Evolutionary conservation across 371 early-diverging fungal genomes (phyloP).

Genomic region (Syncephalastrum monosporum): DNA sequence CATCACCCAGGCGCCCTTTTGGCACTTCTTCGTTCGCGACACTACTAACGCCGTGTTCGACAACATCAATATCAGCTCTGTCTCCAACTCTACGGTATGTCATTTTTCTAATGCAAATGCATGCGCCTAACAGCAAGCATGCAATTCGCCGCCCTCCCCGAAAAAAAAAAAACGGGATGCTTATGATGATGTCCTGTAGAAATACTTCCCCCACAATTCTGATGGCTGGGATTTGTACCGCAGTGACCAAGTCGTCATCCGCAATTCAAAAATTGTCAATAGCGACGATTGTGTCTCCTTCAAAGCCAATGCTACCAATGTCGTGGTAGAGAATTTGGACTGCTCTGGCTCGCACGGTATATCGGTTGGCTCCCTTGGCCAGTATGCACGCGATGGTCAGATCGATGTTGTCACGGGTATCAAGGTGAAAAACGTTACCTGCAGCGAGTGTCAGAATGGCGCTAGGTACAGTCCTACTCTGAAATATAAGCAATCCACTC

Average conservation of each 20-base stretch:
- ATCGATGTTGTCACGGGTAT: constrained; percentile 21
- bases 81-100: constrained; percentile 16
- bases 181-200: background rate
- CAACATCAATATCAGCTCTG: constrained; percentile 11
- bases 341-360: constrained; percentile 32
- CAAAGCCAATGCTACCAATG: constrained; percentile 20
- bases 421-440: constrained; percentile 18
- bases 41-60: constrained; percentile 9
- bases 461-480: constrained; percentile 10
- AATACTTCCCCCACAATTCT: constrained; percentile 10
- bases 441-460: constrained; percentile 20
- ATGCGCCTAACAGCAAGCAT: background rate
- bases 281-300: constrained; percentile 27
- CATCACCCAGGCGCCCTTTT: constrained; percentile 16
- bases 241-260: constrained; percentile 13
- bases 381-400: constrained; percentile 15
- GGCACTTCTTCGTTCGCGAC: constrained; percentile 19
- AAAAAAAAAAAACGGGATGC: no score
- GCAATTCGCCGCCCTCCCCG: no score
- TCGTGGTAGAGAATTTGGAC: constrained; percentile 17
- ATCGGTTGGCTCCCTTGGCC: constrained; percentile 26
- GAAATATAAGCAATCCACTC: background rate
- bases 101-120: background rate
- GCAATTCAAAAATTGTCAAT: constrained; percentile 18
- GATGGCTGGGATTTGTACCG: constrained; percentile 19